Conservation (phyloP, 2,329 filamentous ascomycete species). For the Nemania sp. region DNA sequence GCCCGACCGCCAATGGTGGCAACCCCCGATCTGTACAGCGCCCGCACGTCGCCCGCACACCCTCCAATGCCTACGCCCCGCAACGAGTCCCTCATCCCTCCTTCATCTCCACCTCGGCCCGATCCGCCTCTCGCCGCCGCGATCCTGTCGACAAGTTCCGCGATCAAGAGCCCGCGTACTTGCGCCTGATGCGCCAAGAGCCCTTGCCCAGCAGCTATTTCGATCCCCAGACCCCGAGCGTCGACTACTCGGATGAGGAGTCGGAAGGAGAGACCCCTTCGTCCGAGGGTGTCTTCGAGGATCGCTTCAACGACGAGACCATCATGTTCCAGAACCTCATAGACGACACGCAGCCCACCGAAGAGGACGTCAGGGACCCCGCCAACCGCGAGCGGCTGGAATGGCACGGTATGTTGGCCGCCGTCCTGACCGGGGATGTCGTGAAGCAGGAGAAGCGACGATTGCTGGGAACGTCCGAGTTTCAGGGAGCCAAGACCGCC, state of each 20-base stretch:
- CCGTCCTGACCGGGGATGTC: conserved; percentile 93
- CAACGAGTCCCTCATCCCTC: conserved; percentile 54
- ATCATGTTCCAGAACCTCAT: conserved; percentile 74
- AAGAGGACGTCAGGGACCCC: conserved; percentile 87
- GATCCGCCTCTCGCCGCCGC: conserved; percentile 53
- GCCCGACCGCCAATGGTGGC: conserved; percentile 37
- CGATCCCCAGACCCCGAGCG: conserved; percentile 69
- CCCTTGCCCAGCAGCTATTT: conserved; percentile 67
- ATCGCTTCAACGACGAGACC: conserved; percentile 87
- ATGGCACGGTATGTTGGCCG: conserved; percentile 98
- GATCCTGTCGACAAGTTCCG: conserved; percentile 55
- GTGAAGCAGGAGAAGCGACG: conserved; percentile 98
- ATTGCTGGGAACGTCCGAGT: conserved; percentile 75
- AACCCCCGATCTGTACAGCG: conserved; percentile 66
- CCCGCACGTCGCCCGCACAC: conserved; percentile 70
- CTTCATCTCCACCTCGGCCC: conserved; percentile 50
- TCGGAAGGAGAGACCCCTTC: conserved; percentile 89
- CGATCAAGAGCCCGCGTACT: conserved; percentile 91
- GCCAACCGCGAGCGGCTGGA: conserved; percentile 88
- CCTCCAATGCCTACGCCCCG: conserved; percentile 79
- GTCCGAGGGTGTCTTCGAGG: conserved; percentile 82
- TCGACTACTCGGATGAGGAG: conserved; percentile 76
- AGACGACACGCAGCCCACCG: conserved; percentile 85
- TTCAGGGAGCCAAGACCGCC: conserved; percentile 62
- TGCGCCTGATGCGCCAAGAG: conserved; percentile 87